phyloP scores from a whole-genome alignment of 2,329 filamentous ascomycete species.

The Onygenales sp. region DNA sequence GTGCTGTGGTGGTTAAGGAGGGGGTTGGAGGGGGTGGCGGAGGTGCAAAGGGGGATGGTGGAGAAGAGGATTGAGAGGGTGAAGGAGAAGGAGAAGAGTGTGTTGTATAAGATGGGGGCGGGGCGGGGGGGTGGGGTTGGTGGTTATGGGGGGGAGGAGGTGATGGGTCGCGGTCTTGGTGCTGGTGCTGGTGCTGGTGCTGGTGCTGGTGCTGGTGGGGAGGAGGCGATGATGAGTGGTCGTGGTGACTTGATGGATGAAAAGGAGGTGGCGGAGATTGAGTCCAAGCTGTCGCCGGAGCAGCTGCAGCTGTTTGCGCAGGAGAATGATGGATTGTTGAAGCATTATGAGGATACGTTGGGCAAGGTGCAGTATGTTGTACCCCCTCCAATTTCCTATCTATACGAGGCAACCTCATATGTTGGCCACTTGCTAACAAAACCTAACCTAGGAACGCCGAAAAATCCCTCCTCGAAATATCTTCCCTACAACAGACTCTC shows the following conservation, averaged over 20 bases:
- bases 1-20: constrained; percentile 74
- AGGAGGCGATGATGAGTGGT: constrained; percentile 13
- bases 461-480: constrained; percentile 83
- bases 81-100: constrained; percentile 79
- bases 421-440: not conserved
- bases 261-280: constrained; percentile 30
- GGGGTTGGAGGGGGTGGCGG: constrained; percentile 64
- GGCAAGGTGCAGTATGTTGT: constrained; percentile 77
- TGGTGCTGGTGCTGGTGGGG: constrained; percentile 14
- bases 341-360: constrained; percentile 87
- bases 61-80: constrained; percentile 76
- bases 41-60: constrained; percentile 83
- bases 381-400: not conserved
- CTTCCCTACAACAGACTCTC: constrained; percentile 81
- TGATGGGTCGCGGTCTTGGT: not conserved
- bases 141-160: constrained; percentile 7
- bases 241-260: constrained; percentile 11
- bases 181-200: constrained; percentile 3
- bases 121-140: constrained; percentile 9
- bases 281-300: constrained; percentile 62
- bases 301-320: constrained; percentile 89
- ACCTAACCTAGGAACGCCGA: constrained; percentile 60
- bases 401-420: too few species aligned
- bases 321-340: constrained; percentile 86
- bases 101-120: constrained; percentile 57